Conservation (phyloP, 139 green algal genomes). For the Chlamydomonas eustigma region DNA sequence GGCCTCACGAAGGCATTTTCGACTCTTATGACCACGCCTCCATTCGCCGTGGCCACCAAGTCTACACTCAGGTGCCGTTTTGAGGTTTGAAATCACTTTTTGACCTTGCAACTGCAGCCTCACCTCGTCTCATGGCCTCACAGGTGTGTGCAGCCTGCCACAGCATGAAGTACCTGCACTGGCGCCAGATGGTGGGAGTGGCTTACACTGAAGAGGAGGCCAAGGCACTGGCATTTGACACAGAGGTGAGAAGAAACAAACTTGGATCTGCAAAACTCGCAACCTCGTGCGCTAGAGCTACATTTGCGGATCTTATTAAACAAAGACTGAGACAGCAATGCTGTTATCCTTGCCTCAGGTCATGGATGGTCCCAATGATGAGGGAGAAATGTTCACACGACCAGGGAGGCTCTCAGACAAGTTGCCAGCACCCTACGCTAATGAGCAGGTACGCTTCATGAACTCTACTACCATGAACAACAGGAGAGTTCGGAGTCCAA, state of each 20-base stretch:
- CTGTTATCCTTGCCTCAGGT: too few relatives aligned
- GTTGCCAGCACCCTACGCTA: slow-evolving; percentile 86
- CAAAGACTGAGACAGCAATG: too few relatives aligned
- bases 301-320: too few relatives aligned
- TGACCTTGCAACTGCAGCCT: background rate
- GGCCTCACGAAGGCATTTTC: slow-evolving; percentile 89
- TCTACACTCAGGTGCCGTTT: slow-evolving; percentile 33
- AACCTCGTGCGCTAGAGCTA: too few relatives aligned
- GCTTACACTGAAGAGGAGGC: slow-evolving; percentile 96
- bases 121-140: slow-evolving; percentile 1
- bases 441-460: slow-evolving; percentile 76
- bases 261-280: too few relatives aligned
- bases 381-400: slow-evolving; percentile 95
- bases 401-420: slow-evolving; percentile 86
- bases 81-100: background rate
- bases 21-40: slow-evolving; percentile 89
- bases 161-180: slow-evolving; percentile 89
- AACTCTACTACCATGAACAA: too few relatives aligned
- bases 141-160: slow-evolving; percentile 97
- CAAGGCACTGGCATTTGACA: slow-evolving; percentile 88
- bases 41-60: slow-evolving; percentile 91
- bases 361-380: slow-evolving; percentile 94
- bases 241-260: slow-evolving; percentile 54
- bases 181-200: slow-evolving; percentile 92
- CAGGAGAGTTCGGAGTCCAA: too few relatives aligned